phyloP scores from a whole-genome alignment of 768 basidiomycete genomes.

The Mycena olivaceomarginata region DNA sequence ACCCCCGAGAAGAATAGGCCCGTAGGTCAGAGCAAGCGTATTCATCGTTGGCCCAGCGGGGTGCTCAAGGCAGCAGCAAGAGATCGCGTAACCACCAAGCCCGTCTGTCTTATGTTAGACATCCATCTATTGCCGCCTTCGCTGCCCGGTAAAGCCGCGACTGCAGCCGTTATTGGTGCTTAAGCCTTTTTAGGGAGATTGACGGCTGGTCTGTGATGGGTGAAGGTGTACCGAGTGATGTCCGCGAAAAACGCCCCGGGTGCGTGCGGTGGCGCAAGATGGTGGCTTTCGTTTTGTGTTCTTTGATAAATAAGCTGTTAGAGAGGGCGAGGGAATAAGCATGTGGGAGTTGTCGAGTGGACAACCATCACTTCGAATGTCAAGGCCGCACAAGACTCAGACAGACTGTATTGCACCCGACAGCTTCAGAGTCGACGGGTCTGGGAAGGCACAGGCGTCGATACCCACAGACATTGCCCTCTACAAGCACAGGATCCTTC shows the following conservation, averaged over 20 bases:
- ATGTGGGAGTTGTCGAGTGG: slow-evolving; percentile 20
- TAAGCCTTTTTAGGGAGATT: slow-evolving; percentile 9
- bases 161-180: neutral
- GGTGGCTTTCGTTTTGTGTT: neutral
- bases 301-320: slow-evolving; percentile 12
- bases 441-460: neutral
- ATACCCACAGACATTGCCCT: too few species aligned
- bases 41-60: slow-evolving; percentile 24
- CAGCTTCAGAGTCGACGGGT: neutral
- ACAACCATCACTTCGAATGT: slow-evolving; percentile 29
- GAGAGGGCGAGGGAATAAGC: neutral
- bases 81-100: neutral
- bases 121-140: neutral
- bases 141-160: neutral
- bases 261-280: slow-evolving; percentile 24
- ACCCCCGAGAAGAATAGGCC: slow-evolving; percentile 48
- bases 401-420: neutral
- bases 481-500: too few species aligned
- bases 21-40: slow-evolving; percentile 37
- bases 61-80: neutral
- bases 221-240: neutral
- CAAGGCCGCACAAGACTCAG: neutral
- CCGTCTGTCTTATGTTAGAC: neutral
- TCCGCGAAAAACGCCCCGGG: neutral
- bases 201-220: neutral